Percentiles rank a stretch among this genome's conserved stretches.
These are phyloP conservation scores for Boletus barrowsii DNA, from an alignment of 768 basidiomycete species.

Conservation along the genomic window DNA sequence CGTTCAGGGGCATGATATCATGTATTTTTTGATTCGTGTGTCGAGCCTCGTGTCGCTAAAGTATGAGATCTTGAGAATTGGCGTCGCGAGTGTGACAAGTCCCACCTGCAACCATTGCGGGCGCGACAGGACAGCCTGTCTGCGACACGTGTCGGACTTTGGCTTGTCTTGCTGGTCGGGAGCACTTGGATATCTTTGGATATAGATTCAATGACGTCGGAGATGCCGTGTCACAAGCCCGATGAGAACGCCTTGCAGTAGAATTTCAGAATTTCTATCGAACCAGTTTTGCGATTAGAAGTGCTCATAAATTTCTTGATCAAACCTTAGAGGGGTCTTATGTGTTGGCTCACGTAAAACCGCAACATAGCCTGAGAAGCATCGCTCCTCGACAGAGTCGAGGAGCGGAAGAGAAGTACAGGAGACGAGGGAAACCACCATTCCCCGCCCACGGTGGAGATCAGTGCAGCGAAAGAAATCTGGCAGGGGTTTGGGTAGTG, in stretches of 20 bases:
- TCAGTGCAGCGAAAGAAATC: not conserved
- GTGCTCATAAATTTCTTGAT: not conserved
- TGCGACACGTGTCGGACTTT: slow-evolving; percentile 11
- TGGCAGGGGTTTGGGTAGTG: not conserved
- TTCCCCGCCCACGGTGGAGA: not conserved
- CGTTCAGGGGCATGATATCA: slow-evolving; percentile 10
- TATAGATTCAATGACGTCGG: slow-evolving; percentile 6
- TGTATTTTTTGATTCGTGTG: not conserved
- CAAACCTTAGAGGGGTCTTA: slow-evolving; percentile 8
- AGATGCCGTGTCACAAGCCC: slow-evolving; percentile 19
- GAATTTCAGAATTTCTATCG: not conserved
- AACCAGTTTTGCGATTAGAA: slow-evolving; percentile 3
- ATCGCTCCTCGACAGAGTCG: not conserved
- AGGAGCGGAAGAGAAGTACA: slow-evolving; percentile 5
- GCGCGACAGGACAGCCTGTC: not conserved
- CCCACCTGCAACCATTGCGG: slow-evolving; percentile 7
- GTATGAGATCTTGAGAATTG: not conserved
- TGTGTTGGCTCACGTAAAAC: slow-evolving; percentile 14
- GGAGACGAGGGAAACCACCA: not conserved
- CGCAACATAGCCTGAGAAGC: slow-evolving; percentile 1
- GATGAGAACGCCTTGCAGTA: slow-evolving; percentile 5
- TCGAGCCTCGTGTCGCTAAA: not conserved
- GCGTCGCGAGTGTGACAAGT: slow-evolving; percentile 2
- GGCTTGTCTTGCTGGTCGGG: not conserved
- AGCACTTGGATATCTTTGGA: not conserved